phyloP scores from a whole-genome alignment of 2,329 filamentous ascomycete genomes.

The Nannizzia gypsea region DNA sequence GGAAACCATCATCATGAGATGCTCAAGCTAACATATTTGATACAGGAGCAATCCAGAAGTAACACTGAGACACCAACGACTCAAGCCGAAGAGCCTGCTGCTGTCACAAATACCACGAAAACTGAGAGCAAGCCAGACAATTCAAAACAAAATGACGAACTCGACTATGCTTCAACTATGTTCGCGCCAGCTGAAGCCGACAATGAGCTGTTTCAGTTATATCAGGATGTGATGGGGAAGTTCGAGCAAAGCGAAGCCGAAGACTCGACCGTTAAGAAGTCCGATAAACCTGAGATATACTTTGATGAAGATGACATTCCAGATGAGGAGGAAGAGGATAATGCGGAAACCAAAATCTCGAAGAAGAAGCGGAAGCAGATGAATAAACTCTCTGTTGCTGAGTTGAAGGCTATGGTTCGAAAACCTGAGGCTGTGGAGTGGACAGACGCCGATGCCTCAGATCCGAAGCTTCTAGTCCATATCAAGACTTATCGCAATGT shows the following conservation, averaged over 20 bases:
- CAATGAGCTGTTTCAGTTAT: slow-evolving; percentile 70
- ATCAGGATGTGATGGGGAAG: slow-evolving; percentile 67
- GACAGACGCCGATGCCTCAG: slow-evolving; percentile 86
- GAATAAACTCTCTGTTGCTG: slow-evolving; percentile 86
- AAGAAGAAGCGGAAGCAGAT: slow-evolving; percentile 91
- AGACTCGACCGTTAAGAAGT: slow-evolving; percentile 51
- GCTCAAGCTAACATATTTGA: neutral
- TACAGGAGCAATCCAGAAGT: slow-evolving; percentile 6
- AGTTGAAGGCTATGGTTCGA: slow-evolving; percentile 81
- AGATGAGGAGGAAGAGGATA: slow-evolving; percentile 57
- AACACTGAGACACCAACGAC: slow-evolving; percentile 7
- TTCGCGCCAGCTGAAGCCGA: slow-evolving; percentile 41
- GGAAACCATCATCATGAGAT: neutral
- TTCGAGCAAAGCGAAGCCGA: slow-evolving; percentile 59
- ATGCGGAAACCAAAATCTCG: slow-evolving; percentile 58
- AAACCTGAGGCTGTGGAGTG: slow-evolving; percentile 95
- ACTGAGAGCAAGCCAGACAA: slow-evolving; percentile 1
- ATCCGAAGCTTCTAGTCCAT: slow-evolving; percentile 78
- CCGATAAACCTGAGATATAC: slow-evolving; percentile 73
- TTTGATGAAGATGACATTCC: slow-evolving; percentile 77
- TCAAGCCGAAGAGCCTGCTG: neutral
- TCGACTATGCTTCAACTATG: slow-evolving; percentile 12
- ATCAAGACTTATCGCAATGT: slow-evolving; percentile 94
- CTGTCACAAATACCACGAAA: slow-evolving; percentile 2
- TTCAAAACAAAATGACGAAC: slow-evolving; percentile 32